Conservation (phyloP, 257 asterid species). For the Gynochthodes officinalis region DNA sequence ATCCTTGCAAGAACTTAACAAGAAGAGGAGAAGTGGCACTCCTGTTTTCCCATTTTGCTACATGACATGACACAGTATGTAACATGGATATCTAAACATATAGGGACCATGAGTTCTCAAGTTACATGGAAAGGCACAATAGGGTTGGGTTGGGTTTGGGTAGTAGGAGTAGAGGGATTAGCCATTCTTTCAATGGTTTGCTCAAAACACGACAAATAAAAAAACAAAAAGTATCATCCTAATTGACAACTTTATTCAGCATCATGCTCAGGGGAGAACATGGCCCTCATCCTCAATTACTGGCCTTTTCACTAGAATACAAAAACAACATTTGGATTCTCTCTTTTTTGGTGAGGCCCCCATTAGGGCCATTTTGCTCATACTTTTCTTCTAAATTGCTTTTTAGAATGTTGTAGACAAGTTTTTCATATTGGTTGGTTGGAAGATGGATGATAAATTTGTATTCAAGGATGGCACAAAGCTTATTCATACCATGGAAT, state of each 20-base stretch:
- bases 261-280: constrained; percentile 8
- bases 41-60: too few species aligned
- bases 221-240: constrained; percentile 15
- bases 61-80: too few species aligned
- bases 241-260: constrained; percentile 17
- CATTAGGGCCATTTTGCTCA: constrained; percentile 10
- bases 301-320: constrained; percentile 21
- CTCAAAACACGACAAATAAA: constrained; percentile 10
- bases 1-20: too few species aligned
- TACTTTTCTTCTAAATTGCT: not conserved
- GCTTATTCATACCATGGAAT: not conserved
- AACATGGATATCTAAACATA: too few species aligned
- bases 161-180: too few species aligned
- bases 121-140: not conserved
- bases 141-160: too few species aligned
- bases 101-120: too few species aligned
- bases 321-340: constrained; percentile 25
- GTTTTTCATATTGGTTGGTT: constrained; percentile 22
- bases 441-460: constrained; percentile 7
- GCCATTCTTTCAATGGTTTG: constrained; percentile 11
- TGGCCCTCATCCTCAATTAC: constrained; percentile 14
- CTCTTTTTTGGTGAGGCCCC: constrained; percentile 25
- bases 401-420: constrained; percentile 6
- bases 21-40: too few species aligned
- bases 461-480: not conserved